phyloP scores from a whole-genome alignment of 257 asterid genomes.

The Nemophila menziesii region DNA sequence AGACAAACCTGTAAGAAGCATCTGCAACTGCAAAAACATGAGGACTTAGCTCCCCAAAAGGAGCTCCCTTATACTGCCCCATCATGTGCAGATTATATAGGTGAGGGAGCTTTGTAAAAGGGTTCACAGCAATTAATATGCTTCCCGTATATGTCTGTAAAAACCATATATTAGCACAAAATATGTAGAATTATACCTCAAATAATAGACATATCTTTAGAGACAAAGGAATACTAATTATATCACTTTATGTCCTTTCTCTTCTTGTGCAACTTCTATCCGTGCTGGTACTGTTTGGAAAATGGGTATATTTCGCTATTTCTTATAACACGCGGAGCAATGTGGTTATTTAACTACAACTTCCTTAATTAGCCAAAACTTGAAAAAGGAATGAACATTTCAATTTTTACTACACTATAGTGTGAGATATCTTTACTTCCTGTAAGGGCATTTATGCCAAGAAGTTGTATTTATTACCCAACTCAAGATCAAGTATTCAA shows the following conservation, averaged over 20 bases:
- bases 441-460: background rate
- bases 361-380: background rate
- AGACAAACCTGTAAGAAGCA: constrained; percentile 84
- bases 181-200: background rate
- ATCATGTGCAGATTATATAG: constrained; percentile 87
- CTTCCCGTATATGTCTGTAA: constrained; percentile 91
- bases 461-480: background rate
- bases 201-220: background rate
- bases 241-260: background rate
- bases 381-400: background rate
- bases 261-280: background rate
- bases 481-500: background rate
- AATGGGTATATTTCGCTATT: too few relatives aligned
- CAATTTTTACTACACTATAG: background rate
- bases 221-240: background rate
- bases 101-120: constrained; percentile 96
- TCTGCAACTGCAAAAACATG: constrained; percentile 99
- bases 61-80: constrained; percentile 96
- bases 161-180: constrained; percentile 21
- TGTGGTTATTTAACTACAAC: too few relatives aligned
- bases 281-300: too few relatives aligned
- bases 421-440: background rate
- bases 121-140: constrained; percentile 90
- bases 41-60: constrained; percentile 98
- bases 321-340: too few relatives aligned